These are phyloP conservation scores for Backusella tarrabulga DNA, from an alignment of 192 early-diverging fungal genomes.

Conservation along the genomic window DNA sequence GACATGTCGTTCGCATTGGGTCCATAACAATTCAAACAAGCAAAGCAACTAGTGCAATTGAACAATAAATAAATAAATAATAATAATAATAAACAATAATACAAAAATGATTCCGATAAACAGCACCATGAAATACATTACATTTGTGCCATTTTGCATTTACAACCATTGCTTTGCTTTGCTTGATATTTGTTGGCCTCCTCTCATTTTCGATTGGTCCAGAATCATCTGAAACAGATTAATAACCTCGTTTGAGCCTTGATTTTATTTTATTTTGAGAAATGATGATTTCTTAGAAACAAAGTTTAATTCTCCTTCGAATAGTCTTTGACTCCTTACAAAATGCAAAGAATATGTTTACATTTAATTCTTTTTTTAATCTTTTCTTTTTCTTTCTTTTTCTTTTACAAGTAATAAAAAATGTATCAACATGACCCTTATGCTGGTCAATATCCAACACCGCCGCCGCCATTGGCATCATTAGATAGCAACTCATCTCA, in stretches of 20 bases:
- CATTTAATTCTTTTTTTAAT: not conserved
- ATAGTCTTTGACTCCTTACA: not conserved
- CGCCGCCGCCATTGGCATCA: constrained; percentile 12
- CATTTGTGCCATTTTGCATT: too few relatives aligned
- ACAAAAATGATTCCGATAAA: too few relatives aligned
- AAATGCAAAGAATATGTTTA: not conserved
- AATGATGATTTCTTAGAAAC: not conserved
- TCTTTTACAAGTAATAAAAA: not conserved
- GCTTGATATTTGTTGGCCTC: too few relatives aligned
- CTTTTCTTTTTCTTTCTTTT: not conserved
- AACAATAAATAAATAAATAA: too few relatives aligned
- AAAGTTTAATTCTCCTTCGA: not conserved
- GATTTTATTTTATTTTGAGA: not conserved
- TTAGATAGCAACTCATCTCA: not conserved
- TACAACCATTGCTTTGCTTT: too few relatives aligned
- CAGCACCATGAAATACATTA: too few relatives aligned
- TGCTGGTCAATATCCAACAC: constrained; percentile 28
- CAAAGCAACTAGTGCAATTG: not conserved
- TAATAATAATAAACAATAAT: too few relatives aligned
- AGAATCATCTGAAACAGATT: too few relatives aligned
- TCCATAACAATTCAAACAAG: not conserved
- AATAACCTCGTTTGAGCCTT: not conserved
- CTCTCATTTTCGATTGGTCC: too few relatives aligned
- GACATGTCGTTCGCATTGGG: too few relatives aligned
- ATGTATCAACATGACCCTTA: constrained; percentile 25